Evolutionary conservation across 2,329 filamentous ascomycete genomes (phyloP).

Genomic region (Ceratocystis cacaofunesta): DNA sequence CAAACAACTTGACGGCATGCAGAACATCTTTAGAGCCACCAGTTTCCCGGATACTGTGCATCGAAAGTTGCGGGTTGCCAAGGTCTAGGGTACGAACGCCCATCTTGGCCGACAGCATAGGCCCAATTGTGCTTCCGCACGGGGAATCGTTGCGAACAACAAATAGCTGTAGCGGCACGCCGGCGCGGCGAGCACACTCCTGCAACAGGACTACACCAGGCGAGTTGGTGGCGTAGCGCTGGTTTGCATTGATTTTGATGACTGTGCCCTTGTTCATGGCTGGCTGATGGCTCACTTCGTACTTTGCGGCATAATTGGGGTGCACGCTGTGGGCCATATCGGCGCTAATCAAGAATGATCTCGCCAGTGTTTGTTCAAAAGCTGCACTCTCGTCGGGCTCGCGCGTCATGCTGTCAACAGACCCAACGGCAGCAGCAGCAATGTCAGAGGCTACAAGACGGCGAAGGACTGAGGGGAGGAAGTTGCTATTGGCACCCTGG

Average conservation of each 20-base stretch:
- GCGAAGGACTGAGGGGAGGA: constrained; percentile 73
- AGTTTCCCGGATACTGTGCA: constrained; percentile 95
- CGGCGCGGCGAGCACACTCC: constrained; percentile 59
- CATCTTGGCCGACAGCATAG: constrained; percentile 80
- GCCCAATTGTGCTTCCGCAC: constrained; percentile 92
- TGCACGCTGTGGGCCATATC: constrained; percentile 97
- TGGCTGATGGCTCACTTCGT: constrained; percentile 79
- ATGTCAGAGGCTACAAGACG: constrained; percentile 63
- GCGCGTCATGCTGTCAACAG: constrained; percentile 41
- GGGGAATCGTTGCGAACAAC: constrained; percentile 91
- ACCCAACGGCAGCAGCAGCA: constrained; percentile 35
- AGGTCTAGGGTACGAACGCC: constrained; percentile 82
- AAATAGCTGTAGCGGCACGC: constrained; percentile 84
- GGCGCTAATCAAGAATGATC: constrained; percentile 85
- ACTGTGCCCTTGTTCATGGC: constrained; percentile 95
- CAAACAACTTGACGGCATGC: constrained; percentile 72
- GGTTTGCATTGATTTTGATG: constrained; percentile 96
- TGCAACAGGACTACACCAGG: constrained; percentile 87
- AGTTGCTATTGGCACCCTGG: constrained; percentile 85
- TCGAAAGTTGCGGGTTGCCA: constrained; percentile 85
- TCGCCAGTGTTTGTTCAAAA: constrained; percentile 82
- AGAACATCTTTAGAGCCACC: constrained; percentile 78
- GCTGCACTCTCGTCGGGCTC: constrained; percentile 57
- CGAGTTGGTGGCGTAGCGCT: constrained; percentile 90
- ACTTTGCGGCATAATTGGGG: constrained; percentile 86